phyloP scores from a whole-genome alignment of 805 yeast species.

The Grigorovia yakushimaensis region DNA sequence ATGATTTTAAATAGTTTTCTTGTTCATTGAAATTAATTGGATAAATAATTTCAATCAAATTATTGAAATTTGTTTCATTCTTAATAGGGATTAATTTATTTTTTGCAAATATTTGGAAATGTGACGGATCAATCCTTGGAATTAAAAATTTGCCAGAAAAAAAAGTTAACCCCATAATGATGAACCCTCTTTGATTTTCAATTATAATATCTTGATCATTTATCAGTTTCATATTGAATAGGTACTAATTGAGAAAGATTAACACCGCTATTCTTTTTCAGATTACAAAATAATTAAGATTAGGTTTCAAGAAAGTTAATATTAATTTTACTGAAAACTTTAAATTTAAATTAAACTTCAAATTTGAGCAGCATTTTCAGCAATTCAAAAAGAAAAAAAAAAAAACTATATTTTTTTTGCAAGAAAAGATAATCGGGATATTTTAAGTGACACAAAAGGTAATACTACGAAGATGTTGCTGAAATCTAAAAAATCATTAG shows the following conservation, averaged over 20 bases:
- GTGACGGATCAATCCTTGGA: slow-evolving; percentile 41
- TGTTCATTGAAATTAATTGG: neutral
- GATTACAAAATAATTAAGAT: no score
- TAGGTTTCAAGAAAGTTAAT: no score
- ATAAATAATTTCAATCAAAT: slow-evolving; percentile 2
- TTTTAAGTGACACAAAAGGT: neutral
- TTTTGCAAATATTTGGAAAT: slow-evolving; percentile 13
- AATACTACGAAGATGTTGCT: neutral
- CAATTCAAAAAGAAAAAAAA: neutral
- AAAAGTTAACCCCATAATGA: slow-evolving; percentile 42
- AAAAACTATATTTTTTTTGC: neutral
- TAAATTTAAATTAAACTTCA: no score
- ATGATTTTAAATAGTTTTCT: slow-evolving; percentile 6
- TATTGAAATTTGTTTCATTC: neutral
- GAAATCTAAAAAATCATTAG: no score
- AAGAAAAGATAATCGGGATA: neutral
- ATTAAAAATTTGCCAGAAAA: slow-evolving; percentile 38
- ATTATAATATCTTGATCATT: slow-evolving; percentile 32
- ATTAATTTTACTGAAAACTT: no score
- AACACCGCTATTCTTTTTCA: no score
- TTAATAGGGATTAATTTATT: slow-evolving; percentile 4
- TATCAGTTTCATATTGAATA: slow-evolving; percentile 13
- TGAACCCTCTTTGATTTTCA: slow-evolving; percentile 48
- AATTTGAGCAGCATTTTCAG: neutral
- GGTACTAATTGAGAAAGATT: slow-evolving; percentile 7